A percentile compares a stretch with the other conserved stretches of the same genome.
These are phyloP conservation scores for Nitzschia palea DNA, from an alignment of 108 stramenopile species.

Conservation along the genomic window DNA sequence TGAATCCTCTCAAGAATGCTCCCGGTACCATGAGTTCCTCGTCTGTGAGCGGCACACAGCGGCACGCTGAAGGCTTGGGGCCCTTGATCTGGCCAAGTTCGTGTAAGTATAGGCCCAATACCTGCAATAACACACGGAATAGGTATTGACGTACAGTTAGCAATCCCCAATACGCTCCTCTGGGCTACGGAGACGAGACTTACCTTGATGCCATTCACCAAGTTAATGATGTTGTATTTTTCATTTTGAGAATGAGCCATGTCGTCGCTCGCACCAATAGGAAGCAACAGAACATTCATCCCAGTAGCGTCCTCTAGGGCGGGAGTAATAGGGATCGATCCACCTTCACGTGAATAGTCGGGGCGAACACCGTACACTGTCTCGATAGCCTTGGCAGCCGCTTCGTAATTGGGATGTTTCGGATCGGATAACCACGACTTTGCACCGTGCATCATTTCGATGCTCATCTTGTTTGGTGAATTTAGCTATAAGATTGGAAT, in stretches of 20 bases:
- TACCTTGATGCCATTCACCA: conserved; percentile 74
- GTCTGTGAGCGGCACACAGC: conserved; percentile 69
- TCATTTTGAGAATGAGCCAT: conserved; percentile 89
- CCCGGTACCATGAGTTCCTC: conserved; percentile 78
- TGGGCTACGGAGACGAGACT: too few relatives aligned
- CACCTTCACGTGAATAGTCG: conserved; percentile 84
- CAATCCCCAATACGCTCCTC: too few relatives aligned
- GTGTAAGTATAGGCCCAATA: conserved; percentile 72
- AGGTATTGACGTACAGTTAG: neutral
- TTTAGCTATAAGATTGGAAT: conserved; percentile 4
- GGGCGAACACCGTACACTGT: conserved; percentile 63
- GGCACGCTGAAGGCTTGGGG: conserved; percentile 71
- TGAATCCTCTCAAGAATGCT: conserved; percentile 72
- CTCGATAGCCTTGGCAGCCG: conserved; percentile 71
- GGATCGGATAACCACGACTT: conserved; percentile 76
- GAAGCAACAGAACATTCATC: conserved; percentile 84
- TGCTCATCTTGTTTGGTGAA: conserved; percentile 66
- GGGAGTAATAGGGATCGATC: conserved; percentile 78
- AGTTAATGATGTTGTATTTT: conserved; percentile 73
- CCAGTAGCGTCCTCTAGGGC: conserved; percentile 78
- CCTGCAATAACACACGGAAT: conserved; percentile 19
- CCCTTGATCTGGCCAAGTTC: conserved; percentile 72
- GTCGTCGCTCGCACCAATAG: conserved; percentile 84
- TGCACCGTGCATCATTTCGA: conserved; percentile 67
- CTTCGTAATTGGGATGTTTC: conserved; percentile 80